Percentiles rank a stretch among this genome's conserved stretches.
Conservation (phyloP, 1,139 yeast species). For the Meyerozyma elateridarum region DNA sequence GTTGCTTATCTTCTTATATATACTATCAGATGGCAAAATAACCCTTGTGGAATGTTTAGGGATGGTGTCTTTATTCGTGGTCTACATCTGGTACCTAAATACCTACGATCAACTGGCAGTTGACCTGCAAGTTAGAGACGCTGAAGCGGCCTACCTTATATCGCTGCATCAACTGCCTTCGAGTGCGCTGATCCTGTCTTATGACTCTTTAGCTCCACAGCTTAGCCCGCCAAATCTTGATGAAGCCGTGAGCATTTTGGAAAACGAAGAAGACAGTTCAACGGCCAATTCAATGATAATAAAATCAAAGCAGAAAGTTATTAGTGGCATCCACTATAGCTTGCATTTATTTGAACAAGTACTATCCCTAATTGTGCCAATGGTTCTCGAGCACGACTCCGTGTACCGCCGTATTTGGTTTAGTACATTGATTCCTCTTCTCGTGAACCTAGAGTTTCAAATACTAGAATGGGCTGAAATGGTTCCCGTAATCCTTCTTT, state of each 20-base stretch:
- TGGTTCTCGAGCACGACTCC: not conserved
- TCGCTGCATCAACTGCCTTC: not conserved
- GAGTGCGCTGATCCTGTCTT: no score
- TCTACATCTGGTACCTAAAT: slow-evolving; percentile 28
- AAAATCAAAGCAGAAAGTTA: no score
- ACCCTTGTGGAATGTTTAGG: slow-evolving; percentile 40
- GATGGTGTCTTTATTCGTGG: slow-evolving; percentile 37
- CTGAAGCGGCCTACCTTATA: not conserved
- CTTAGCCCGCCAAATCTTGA: not conserved
- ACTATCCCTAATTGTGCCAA: not conserved
- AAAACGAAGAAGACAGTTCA: no score
- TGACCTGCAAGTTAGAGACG: not conserved
- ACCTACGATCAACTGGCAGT: slow-evolving; percentile 3
- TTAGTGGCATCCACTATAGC: no score
- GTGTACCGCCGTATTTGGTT: not conserved
- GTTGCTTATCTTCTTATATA: slow-evolving; percentile 34
- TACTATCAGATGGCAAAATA: slow-evolving; percentile 48
- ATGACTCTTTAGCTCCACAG: no score
- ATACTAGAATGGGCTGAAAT: not conserved
- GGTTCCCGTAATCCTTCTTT: not conserved
- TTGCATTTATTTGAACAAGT: not conserved
- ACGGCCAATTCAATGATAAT: no score
- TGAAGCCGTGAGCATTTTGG: not conserved
- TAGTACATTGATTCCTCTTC: not conserved
- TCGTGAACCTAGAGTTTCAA: not conserved